Base-by-base conservation (phyloP, 83 land plant species). In the Picea mariana region DNA sequence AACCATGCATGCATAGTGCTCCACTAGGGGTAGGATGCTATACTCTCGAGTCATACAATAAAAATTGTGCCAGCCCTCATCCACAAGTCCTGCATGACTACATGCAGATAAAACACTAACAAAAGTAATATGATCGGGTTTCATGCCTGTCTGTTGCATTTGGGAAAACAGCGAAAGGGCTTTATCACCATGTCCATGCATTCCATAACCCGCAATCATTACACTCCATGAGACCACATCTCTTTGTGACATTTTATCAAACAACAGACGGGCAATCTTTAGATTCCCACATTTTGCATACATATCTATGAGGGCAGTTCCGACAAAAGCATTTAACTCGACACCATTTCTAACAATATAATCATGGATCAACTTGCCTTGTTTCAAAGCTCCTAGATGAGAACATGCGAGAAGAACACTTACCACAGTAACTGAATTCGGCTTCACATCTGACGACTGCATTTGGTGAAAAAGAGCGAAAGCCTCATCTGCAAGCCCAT, bases 51-150 rank as follows among this genome's bases (percentile, higher is more conserved):
- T 65, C 67, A 65, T 65, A 24, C 8, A n/a, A 24, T n/a, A 40
- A 40, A 84, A 84, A n/a, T n/a, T n/a, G n/a, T 81, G 60, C 17
- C 83, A 89, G 15, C 92, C 95, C 23, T 90, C 87, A 4, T 79
- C n/a, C 17, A 92, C 85, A 21, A 92, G 71, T 47, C 95, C 93
- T 1, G 88, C 89, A 60, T 90, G 92, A 47, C 90, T 88, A 81
- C 92, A 92, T 5, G 90, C 91, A 1, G 95, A 88, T 3, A 92
- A 65, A 1, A 92, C 81, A 9, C 86, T 81, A 0, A 92, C 80
- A 62, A 90, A 92, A 11, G 95, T 92, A 6, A 88, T 77, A 77
- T 82, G 15, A 11, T 11, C 15, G 3, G 58, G 58, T 12, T 52
- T 52, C 15, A 12, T 52, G 13, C 58, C 58, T 11, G 58, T 11